Conservation (phyloP, 2,329 filamentous ascomycete genomes). For the Phaeoacremonium minimum region DNA sequence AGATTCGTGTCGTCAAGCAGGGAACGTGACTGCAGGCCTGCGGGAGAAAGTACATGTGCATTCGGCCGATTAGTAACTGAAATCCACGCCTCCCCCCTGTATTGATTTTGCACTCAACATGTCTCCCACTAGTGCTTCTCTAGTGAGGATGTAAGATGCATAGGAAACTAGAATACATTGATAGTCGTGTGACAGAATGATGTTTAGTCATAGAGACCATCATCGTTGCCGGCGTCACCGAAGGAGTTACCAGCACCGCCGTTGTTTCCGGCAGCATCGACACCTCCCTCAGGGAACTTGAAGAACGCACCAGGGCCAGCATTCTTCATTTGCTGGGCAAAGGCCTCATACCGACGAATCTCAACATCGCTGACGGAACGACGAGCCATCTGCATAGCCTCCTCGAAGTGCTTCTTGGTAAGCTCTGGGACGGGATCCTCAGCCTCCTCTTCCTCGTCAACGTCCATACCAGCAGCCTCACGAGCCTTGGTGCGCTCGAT, state of each 20-base stretch:
- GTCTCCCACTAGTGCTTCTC: too few species aligned
- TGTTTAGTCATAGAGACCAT: constrained; percentile 90
- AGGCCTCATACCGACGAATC: constrained; percentile 97
- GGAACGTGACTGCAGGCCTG: too few species aligned
- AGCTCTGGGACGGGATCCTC: constrained; percentile 96
- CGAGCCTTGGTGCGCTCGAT: constrained; percentile 89
- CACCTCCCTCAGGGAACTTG: constrained; percentile 81
- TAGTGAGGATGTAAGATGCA: too few species aligned
- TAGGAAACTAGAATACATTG: constrained; percentile 43
- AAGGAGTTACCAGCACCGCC: constrained; percentile 61
- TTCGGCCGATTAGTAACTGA: background rate
- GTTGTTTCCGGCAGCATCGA: constrained; percentile 62
- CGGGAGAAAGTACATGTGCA: background rate
- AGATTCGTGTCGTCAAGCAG: too few species aligned
- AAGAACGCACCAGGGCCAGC: constrained; percentile 93
- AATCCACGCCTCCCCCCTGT: background rate
- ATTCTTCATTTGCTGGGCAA: constrained; percentile 99
- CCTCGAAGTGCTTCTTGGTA: constrained; percentile 95
- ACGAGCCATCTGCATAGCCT: constrained; percentile 94
- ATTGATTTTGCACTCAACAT: background rate
- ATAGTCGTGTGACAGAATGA: constrained; percentile 14
- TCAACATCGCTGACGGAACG: constrained; percentile 94
- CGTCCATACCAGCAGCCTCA: constrained; percentile 77
- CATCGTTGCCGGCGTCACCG: constrained; percentile 86
- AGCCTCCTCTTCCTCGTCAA: constrained; percentile 76